Evolutionary conservation across 2,329 filamentous ascomycete genomes (phyloP).

Genomic region (Ophiobolus disseminans): DNA sequence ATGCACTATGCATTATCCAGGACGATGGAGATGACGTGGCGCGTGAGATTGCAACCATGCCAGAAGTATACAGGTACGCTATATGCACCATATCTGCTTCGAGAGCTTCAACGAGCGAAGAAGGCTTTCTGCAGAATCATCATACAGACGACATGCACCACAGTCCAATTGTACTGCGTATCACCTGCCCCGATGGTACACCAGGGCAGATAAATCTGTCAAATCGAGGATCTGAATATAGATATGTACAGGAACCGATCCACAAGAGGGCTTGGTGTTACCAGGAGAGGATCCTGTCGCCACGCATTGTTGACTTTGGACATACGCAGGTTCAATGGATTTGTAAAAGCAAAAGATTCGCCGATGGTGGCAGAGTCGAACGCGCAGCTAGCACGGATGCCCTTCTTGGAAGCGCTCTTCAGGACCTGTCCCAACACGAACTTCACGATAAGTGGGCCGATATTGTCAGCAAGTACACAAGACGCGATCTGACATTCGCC

Average conservation of each 20-base stretch:
- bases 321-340: slow-evolving; percentile 5
- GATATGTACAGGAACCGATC: neutral
- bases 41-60: slow-evolving; percentile 14
- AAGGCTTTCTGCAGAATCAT: slow-evolving; percentile 1
- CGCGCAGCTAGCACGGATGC: neutral
- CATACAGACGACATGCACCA: neutral
- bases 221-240: neutral
- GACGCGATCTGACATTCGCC: neutral
- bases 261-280: slow-evolving; percentile 2
- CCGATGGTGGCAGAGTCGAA: slow-evolving; percentile 2
- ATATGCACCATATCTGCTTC: slow-evolving; percentile 3
- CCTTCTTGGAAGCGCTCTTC: neutral
- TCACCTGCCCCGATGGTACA: neutral
- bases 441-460: neutral
- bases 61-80: slow-evolving; percentile 11
- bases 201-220: neutral
- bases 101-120: neutral
- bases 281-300: slow-evolving; percentile 1
- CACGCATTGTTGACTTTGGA: slow-evolving; percentile 1
- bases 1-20: slow-evolving; percentile 16
- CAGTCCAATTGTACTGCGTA: neutral
- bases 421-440: neutral
- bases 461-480: slow-evolving; percentile 1
- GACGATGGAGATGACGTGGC: slow-evolving; percentile 5
- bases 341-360: neutral